phyloP scores from a whole-genome alignment of 257 asterid species.

The Coffea canephora region DNA sequence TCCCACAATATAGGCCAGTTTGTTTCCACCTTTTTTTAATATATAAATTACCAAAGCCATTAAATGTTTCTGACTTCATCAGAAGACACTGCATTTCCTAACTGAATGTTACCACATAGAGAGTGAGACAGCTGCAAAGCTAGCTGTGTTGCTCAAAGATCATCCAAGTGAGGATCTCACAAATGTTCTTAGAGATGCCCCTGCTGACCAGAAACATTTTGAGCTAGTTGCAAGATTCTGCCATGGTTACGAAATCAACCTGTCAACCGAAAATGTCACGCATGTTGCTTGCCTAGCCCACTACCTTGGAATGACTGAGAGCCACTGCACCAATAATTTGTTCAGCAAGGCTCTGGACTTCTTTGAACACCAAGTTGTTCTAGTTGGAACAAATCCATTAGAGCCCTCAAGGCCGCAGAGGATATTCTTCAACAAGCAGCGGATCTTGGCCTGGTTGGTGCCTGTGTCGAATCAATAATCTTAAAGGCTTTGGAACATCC shows the following conservation, averaged over 20 bases:
- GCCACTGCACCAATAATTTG: slow-evolving; percentile 54
- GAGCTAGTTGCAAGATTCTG: slow-evolving; percentile 81
- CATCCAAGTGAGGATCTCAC: slow-evolving; percentile 47
- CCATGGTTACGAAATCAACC: slow-evolving; percentile 53
- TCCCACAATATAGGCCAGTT: no score
- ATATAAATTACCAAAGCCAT: no score
- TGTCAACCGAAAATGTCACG: slow-evolving; percentile 54
- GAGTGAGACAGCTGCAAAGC: no score
- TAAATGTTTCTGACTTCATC: no score
- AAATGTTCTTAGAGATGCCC: slow-evolving; percentile 45
- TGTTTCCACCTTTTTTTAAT: no score
- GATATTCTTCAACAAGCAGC: slow-evolving; percentile 45
- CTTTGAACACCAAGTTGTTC: slow-evolving; percentile 43
- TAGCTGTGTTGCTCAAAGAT: no score
- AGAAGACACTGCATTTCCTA: no score
- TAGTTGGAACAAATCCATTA: slow-evolving; percentile 65
- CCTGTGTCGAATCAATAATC: slow-evolving; percentile 52
- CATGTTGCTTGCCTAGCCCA: slow-evolving; percentile 58
- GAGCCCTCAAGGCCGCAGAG: slow-evolving; percentile 57
- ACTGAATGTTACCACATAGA: no score
- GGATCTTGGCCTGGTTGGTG: slow-evolving; percentile 47
- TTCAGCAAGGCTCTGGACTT: slow-evolving; percentile 37
- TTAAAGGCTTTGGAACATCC: slow-evolving; percentile 50
- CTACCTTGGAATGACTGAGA: slow-evolving; percentile 74
- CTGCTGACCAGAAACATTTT: slow-evolving; percentile 54